Evolutionary conservation across 805 yeast genomes (phyloP), one percentile per base, ranked within the genome.

Genomic region (Ogataea degrootiae): DNA sequence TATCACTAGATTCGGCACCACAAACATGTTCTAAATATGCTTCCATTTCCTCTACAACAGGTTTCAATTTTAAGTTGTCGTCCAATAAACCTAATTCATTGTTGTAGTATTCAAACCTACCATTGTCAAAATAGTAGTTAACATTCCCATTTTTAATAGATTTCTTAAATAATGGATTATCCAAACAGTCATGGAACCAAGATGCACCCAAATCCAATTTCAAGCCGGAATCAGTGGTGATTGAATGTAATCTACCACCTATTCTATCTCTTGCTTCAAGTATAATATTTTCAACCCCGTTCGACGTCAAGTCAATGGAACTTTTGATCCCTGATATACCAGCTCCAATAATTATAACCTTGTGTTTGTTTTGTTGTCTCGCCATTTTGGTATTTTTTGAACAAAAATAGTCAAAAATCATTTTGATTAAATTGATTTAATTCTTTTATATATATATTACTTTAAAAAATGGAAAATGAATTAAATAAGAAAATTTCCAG

Each of bases 131-230:
- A 31, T 59, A 62, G 37, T 52, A 60, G 8, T 58, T 39, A 33
- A 67, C 65, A 43, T 66, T 56, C 6, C 58, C 61, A 17, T 54
- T 56, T 1, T 40, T 48, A 42, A 57, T 59, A 1, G 73, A 80
- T 51, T 77, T 79, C 34, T 71, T 65, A 47, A 87, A 77, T 26
- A 86, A 70, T 1, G 78, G 68, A 59, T 90, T 90, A 39, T 74
- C 72, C 44, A 87, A 65, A 6, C 89, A 78, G 54, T 88, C 96
- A 59, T 90, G 97, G 62, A 85, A 86, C 97, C 97, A 90, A 11
- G 92, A 79, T 0, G 96, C 96, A 0, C 97, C 97, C 17, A 88
- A 55, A 61, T 89, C 96, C 47, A 83, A 76, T 6, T 66, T 56
- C 12, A 60, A 48, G 6, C 64, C 65, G 6, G 57, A 42, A 3